These are phyloP conservation scores for Saccharomycopsis fibuligera DNA, from an alignment of 805 yeast genomes.

Conservation along the genomic window DNA sequence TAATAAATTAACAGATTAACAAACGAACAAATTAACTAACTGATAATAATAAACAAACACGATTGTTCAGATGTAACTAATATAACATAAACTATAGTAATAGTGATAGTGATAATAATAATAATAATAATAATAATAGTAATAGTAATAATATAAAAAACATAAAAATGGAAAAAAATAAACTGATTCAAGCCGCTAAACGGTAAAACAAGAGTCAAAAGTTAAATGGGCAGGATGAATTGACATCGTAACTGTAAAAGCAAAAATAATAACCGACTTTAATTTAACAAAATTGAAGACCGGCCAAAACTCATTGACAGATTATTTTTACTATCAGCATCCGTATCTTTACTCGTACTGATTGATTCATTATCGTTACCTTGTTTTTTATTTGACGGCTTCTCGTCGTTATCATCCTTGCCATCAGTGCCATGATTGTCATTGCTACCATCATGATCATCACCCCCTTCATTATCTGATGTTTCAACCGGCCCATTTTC, in stretches of 20 bases:
- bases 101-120: too few relatives aligned
- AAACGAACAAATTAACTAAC: too few relatives aligned
- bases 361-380: neutral
- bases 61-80: too few relatives aligned
- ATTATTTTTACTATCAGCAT: neutral
- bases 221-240: neutral
- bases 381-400: neutral
- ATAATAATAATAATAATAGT: too few relatives aligned
- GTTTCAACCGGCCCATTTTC: neutral
- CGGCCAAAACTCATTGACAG: constrained; percentile 13
- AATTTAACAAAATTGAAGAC: constrained; percentile 13
- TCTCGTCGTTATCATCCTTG: too few relatives aligned
- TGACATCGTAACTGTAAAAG: neutral
- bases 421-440: too few relatives aligned
- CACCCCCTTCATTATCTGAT: neutral
- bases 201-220: neutral
- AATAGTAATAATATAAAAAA: too few relatives aligned
- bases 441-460: neutral
- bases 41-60: too few relatives aligned
- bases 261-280: neutral
- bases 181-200: too few relatives aligned
- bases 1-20: too few relatives aligned
- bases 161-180: too few relatives aligned
- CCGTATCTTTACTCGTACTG: neutral
- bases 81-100: too few relatives aligned